These are phyloP conservation scores for Basidiobolus heterosporus DNA, from an alignment of 371 early-diverging fungal genomes.

Conservation along the genomic window DNA sequence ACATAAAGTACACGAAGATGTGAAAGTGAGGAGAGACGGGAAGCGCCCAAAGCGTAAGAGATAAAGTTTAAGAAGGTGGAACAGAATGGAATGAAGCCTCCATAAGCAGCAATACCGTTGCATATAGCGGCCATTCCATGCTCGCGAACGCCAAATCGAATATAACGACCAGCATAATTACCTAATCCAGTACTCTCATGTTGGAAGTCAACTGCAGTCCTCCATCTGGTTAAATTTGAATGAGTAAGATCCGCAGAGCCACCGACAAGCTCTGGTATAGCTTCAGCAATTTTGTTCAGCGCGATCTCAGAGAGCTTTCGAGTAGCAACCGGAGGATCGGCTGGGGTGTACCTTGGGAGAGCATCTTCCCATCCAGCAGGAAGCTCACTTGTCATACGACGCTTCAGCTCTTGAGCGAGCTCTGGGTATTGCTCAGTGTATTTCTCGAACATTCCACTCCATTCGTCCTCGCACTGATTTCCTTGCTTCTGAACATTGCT, in stretches of 20 bases:
- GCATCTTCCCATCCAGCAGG: constrained; percentile 55
- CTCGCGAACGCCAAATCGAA: constrained; percentile 97
- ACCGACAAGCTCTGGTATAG: constrained; percentile 75
- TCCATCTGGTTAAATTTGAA: constrained; percentile 94
- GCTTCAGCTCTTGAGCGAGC: constrained; percentile 53
- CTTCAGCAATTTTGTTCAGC: constrained; percentile 63
- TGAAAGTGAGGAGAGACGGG: constrained; percentile 83
- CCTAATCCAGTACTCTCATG: constrained; percentile 50
- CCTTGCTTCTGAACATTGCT: constrained; percentile 35
- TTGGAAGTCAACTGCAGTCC: constrained; percentile 84
- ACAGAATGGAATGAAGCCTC: constrained; percentile 78
- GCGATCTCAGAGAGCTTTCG: constrained; percentile 73
- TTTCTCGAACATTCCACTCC: constrained; percentile 51
- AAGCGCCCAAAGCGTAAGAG: constrained; percentile 61
- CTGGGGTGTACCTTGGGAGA: constrained; percentile 65
- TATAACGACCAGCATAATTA: constrained; percentile 72
- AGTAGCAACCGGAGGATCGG: constrained; percentile 71
- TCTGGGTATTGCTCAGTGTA: constrained; percentile 55
- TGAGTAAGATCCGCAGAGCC: constrained; percentile 98
- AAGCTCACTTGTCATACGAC: constrained; percentile 55
- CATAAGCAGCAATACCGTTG: constrained; percentile 91
- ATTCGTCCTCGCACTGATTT: constrained; percentile 41
- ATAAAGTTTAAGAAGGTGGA: constrained; percentile 97
- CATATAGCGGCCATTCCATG: constrained; percentile 95
- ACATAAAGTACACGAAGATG: constrained; percentile 83